Base-by-base conservation (phyloP, 306 rosid species). In the Vigna angularis region DNA sequence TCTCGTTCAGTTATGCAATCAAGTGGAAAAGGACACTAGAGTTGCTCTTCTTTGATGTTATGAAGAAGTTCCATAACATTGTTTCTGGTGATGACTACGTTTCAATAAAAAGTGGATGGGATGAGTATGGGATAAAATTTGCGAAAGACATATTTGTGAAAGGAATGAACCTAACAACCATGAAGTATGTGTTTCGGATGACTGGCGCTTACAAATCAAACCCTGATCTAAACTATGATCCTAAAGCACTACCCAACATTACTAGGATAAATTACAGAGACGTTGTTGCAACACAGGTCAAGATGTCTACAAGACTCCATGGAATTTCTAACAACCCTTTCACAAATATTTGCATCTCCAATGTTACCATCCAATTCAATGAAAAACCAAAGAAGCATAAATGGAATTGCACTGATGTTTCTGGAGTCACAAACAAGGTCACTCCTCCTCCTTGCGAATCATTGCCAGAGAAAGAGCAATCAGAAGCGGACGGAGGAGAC, bases 51-150 rank as follows among this genome's bases (percentile, higher is more conserved):
- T 20, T 20, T 20, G 20, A 20, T 20, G 20, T 20, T 20, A 20
- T 20, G 20, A 20, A 20, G 20, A 20, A 20, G 20, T 20, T 20
- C 20, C 20, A 20, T 20, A 20, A 45, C 84, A 87, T 94, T 1
- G 91, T 88, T 17, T 93, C 97, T 3, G 96, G 96, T 1, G 97
- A 90, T 45, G 96, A 93, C 30, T 93, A 93, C 68, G 59, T 89
- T 2, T 91, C 91, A 0, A 90, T 89, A 9, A 89, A 92, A 84
- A 90, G 96, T 67, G 93, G 97, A 0, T 90, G 91, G 93, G 93
- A 87, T 47, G 45, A 85, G 56, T 90, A 88, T 59, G 97, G 97
- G 18, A 85, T 86, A 73, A 85, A 64, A 64, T 45, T 86, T 30
- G 96, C 88, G 36, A 90, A 84, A 9, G 87, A 90, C 75, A 90